Evolutionary conservation across 345 rosid genomes (phyloP).

Genomic region (Cardamine occulta): DNA sequence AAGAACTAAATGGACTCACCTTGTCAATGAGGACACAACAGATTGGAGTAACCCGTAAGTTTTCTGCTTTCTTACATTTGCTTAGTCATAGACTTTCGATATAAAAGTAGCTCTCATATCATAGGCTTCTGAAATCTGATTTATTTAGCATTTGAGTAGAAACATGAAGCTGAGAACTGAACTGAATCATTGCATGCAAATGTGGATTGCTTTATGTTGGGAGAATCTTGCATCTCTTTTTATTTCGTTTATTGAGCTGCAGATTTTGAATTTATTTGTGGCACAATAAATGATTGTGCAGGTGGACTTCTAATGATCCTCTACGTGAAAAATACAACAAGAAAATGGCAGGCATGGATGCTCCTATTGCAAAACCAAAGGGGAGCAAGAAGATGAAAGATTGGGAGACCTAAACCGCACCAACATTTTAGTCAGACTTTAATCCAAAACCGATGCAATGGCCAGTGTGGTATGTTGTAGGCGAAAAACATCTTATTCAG

Average conservation of each 20-base stretch:
- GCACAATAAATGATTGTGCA: constrained; percentile 41
- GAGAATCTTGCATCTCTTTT: constrained; percentile 13
- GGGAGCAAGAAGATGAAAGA: constrained; percentile 86
- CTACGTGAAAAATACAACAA: constrained; percentile 76
- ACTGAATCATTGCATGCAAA: not conserved
- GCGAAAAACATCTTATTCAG: not conserved
- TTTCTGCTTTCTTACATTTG: constrained; percentile 12
- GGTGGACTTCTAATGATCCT: constrained; percentile 72
- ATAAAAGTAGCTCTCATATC: not conserved
- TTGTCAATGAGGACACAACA: constrained; percentile 79
- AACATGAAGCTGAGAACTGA: constrained; percentile 19
- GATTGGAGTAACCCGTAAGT: constrained; percentile 87
- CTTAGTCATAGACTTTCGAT: constrained; percentile 17
- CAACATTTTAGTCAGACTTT: constrained; percentile 8
- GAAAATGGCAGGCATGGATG: constrained; percentile 78
- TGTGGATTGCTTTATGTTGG: not conserved
- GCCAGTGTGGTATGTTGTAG: not conserved
- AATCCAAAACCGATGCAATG: constrained; percentile 7
- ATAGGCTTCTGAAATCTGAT: constrained; percentile 19
- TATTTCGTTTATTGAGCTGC: not conserved
- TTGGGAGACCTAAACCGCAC: constrained; percentile 50
- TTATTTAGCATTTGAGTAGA: constrained; percentile 17
- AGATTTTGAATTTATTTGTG: constrained; percentile 24
- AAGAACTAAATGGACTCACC: constrained; percentile 87
- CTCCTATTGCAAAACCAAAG: constrained; percentile 63